Percentiles rank a stretch among this genome's conserved stretches.
phyloP scores from a whole-genome alignment of 108 stramenopile genomes.

The Pseudonitzschia multistriata region DNA sequence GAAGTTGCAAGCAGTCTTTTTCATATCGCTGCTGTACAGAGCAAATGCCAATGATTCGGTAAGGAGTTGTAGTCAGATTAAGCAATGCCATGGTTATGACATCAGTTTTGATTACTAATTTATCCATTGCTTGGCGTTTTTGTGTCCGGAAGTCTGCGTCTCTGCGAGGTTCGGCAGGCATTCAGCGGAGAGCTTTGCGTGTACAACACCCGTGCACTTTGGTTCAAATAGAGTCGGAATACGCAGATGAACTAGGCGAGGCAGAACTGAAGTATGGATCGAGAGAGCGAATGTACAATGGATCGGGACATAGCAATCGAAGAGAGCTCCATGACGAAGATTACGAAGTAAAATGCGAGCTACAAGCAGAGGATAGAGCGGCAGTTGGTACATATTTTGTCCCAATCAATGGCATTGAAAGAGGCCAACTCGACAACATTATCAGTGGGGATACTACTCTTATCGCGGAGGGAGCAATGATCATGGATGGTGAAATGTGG shows the following conservation, averaged over 20 bases:
- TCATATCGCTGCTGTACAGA: not conserved
- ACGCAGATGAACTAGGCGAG: not conserved
- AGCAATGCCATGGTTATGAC: not conserved
- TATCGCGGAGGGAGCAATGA: slow-evolving; percentile 16
- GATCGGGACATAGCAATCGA: not conserved
- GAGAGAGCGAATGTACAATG: not conserved
- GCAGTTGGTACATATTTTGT: slow-evolving; percentile 15
- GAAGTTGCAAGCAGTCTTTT: not conserved
- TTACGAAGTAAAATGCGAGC: slow-evolving; percentile 2
- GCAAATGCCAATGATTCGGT: slow-evolving; percentile 7
- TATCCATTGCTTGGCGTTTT: not conserved
- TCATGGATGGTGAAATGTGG: slow-evolving; percentile 13
- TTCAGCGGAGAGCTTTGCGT: slow-evolving; percentile 2
- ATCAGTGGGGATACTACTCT: slow-evolving; percentile 13
- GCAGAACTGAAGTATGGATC: not conserved
- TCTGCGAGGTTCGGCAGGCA: slow-evolving; percentile 3
- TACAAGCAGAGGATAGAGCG: slow-evolving; percentile 2
- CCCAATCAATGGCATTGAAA: slow-evolving; percentile 4
- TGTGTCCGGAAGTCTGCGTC: not conserved
- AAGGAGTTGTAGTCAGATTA: not conserved
- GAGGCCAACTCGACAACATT: slow-evolving; percentile 2
- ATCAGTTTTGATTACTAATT: not conserved
- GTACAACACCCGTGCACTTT: slow-evolving; percentile 13
- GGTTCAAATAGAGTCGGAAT: slow-evolving; percentile 5
- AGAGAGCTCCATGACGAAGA: slow-evolving; percentile 14